Conservation (phyloP, 495 filamentous ascomycete genomes). For the Amphirosellinia nigrospora region DNA sequence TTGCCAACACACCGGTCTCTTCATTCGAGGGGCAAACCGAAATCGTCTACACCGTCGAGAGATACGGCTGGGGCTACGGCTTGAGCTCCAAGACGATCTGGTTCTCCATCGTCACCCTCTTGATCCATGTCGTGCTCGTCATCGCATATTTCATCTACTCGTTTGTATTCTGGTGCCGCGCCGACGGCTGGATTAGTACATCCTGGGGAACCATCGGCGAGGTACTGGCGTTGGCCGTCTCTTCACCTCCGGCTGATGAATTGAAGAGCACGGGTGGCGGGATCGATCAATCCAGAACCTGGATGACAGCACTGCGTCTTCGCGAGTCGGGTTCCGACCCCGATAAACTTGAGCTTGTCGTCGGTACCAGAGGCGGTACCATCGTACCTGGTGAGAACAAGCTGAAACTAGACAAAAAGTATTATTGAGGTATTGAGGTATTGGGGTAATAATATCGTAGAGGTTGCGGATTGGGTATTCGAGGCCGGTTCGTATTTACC, state of each 20-base stretch:
- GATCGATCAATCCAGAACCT: background rate
- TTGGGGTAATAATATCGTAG: too few relatives aligned
- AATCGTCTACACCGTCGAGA: conserved; percentile 2
- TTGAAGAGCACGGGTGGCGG: conserved; percentile 17
- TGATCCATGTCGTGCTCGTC: conserved; percentile 14
- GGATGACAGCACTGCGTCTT: conserved; percentile 5
- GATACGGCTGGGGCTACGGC: conserved; percentile 21
- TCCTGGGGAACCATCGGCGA: conserved; percentile 23
- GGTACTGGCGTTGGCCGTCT: conserved; percentile 12
- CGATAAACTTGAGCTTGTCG: background rate
- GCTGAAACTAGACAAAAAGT: conserved; percentile 7
- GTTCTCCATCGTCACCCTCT: conserved; percentile 21
- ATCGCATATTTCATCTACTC: conserved; percentile 16
- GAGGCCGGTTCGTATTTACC: too few relatives aligned
- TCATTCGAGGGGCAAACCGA: background rate
- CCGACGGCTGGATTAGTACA: conserved; percentile 17
- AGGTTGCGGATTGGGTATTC: too few relatives aligned
- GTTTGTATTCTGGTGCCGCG: conserved; percentile 8
- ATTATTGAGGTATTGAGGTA: background rate
- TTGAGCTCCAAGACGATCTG: background rate
- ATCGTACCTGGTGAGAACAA: background rate
- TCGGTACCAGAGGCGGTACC: background rate
- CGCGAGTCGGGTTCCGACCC: background rate
- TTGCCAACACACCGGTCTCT: background rate
- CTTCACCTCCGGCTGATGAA: conserved; percentile 8